Evolutionary conservation across 2,329 filamentous ascomycete genomes (phyloP).

Genomic region (Colletotrichum limetticola): DNA sequence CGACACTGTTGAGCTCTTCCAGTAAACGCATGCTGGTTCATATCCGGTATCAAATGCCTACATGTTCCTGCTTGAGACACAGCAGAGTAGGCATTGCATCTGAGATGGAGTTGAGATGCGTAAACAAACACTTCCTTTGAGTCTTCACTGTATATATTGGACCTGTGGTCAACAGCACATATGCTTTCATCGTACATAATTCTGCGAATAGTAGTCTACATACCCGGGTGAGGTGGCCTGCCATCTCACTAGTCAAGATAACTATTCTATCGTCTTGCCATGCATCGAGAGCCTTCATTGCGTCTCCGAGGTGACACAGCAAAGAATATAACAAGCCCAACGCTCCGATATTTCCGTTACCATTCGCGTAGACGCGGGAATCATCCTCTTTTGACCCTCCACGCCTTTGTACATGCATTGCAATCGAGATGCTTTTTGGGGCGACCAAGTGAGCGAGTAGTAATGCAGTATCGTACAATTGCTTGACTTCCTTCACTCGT

Average conservation of each 20-base stretch:
- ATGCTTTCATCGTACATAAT: constrained; percentile 24
- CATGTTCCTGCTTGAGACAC: not conserved
- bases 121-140: not conserved
- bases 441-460: not conserved
- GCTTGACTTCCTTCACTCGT: not conserved
- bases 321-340: not conserved
- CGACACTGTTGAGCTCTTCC: constrained; percentile 35
- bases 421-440: not conserved
- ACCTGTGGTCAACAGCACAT: constrained; percentile 13
- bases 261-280: not conserved
- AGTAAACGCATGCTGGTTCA: not conserved
- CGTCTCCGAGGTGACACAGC: not conserved
- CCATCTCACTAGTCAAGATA: constrained; percentile 1
- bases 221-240: constrained; percentile 9
- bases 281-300: not conserved
- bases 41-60: not conserved
- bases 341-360: no score
- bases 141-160: constrained; percentile 27
- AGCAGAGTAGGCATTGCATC: not conserved
- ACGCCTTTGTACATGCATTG: not conserved
- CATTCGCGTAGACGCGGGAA: not conserved
- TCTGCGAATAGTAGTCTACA: not conserved
- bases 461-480: not conserved
- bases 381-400: not conserved
- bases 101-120: not conserved